These are phyloP conservation scores for Neurospora intermedia DNA, from an alignment of 495 filamentous ascomycete genomes.

Conservation along the genomic window DNA sequence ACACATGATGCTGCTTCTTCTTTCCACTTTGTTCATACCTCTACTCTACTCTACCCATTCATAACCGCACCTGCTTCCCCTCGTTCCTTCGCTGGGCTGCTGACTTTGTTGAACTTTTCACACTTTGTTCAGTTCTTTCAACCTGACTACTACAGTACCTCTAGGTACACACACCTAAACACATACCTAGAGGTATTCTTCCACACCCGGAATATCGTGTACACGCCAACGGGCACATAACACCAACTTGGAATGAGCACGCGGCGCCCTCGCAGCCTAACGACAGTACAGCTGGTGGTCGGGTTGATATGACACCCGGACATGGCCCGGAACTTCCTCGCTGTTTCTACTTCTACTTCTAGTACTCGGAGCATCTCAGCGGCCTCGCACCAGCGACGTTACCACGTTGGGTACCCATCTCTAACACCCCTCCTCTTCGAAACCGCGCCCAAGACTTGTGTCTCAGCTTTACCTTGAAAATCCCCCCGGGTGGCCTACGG, in stretches of 20 bases:
- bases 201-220: background rate
- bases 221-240: background rate
- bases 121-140: background rate
- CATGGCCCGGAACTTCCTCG: background rate
- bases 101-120: background rate
- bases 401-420: background rate
- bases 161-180: background rate
- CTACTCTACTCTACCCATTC: background rate
- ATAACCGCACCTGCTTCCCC: background rate
- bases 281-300: background rate
- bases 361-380: background rate
- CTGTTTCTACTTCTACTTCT: background rate
- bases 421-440: background rate
- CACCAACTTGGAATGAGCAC: background rate
- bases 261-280: background rate
- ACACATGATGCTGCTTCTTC: background rate
- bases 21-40: background rate
- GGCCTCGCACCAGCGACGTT: background rate
- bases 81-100: background rate
- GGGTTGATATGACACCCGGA: background rate
- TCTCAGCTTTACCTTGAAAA: background rate
- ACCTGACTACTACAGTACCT: background rate
- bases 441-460: background rate
- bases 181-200: background rate
- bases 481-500: background rate